Evolutionary conservation across 306 rosid species (phyloP), one percentile per base, ranked within the genome.

Genomic region (Cicer cuneatum): DNA sequence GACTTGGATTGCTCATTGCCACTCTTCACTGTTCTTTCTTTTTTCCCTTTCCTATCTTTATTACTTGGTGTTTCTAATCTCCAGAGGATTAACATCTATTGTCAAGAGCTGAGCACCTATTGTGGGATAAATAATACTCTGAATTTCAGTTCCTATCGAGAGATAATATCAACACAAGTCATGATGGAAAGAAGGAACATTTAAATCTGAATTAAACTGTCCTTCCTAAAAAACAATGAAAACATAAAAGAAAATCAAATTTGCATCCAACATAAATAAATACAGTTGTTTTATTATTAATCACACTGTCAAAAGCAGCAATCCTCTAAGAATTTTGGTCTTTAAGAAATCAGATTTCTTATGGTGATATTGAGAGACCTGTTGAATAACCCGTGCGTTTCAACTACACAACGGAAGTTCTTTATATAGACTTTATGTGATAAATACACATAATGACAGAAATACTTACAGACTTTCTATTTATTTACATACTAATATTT

Each of bases 221-320:
- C 63, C 24, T 67, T 77, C 53, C 70, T 24, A 49, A 52, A 48
- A 46, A 18, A 39, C 15, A 41, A 70, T 9, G 48, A 52, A 60
- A 29, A 29, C 35, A 29, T 29, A 29, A 29, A 29, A 29, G 5
- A 3, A 29, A 29, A 29, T 29, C 35, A 29, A 29, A 29, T 29
- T 29, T 29, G 35, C 5, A 29, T 29, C 35, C 35, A 29, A 29
- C 35, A 29, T 29, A 29, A 29, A 29, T 29, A 51, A 16, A 74
- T 53, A 47, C 56, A 47, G 60, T 47, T 40, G 19, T 14, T 59
- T 58, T 69, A 69, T 69, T 14, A 64, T 48, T 49, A 47, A 61
- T 54, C 45, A 38, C 40, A 47, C 38, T 24, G 64, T 41, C 37
- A 67, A 38, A 21, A 29, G 52, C n/a, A 57, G 53, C 19, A 16